Evolutionary conservation across 148 eudicot species (phyloP).

Genomic region (Cornus controversa): DNA sequence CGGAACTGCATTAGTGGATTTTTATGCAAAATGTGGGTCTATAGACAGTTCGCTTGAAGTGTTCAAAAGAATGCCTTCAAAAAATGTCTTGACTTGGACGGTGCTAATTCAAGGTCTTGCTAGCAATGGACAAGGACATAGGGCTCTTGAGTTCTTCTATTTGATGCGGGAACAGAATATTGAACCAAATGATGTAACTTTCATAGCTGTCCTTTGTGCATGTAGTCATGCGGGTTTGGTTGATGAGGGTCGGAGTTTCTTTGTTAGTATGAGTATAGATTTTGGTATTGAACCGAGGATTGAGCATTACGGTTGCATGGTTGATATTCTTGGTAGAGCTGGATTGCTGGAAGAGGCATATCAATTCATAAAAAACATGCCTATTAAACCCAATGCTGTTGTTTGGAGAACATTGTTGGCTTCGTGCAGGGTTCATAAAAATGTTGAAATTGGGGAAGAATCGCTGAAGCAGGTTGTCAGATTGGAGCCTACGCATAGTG

Average conservation of each 20-base stretch:
- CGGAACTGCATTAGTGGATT: slow-evolving; percentile 38
- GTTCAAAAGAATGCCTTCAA: slow-evolving; percentile 30
- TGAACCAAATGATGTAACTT: slow-evolving; percentile 36
- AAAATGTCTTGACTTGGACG: slow-evolving; percentile 38
- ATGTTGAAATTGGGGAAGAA: slow-evolving; percentile 35
- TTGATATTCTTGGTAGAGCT: slow-evolving; percentile 44
- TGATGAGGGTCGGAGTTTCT: slow-evolving; percentile 26
- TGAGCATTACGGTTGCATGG: slow-evolving; percentile 46
- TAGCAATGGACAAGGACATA: slow-evolving; percentile 35
- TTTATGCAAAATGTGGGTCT: slow-evolving; percentile 44
- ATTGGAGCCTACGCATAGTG: slow-evolving; percentile 32
- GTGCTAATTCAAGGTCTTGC: slow-evolving; percentile 44
- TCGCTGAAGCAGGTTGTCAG: slow-evolving; percentile 26
- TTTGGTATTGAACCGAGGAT: slow-evolving; percentile 36
- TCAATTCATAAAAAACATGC: slow-evolving; percentile 37
- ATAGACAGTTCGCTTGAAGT: slow-evolving; percentile 31
- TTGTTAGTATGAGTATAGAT: slow-evolving; percentile 31
- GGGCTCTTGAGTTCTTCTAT: slow-evolving; percentile 31
- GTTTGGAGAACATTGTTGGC: slow-evolving; percentile 44
- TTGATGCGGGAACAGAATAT: slow-evolving; percentile 25
- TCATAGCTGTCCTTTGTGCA: slow-evolving; percentile 36
- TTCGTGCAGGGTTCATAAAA: slow-evolving; percentile 34
- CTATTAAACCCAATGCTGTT: slow-evolving; percentile 37
- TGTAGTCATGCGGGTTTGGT: slow-evolving; percentile 42
- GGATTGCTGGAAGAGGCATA: slow-evolving; percentile 43